Evolutionary conservation across 768 basidiomycete species (phyloP).

Genomic region (Suillus subalutaceus): DNA sequence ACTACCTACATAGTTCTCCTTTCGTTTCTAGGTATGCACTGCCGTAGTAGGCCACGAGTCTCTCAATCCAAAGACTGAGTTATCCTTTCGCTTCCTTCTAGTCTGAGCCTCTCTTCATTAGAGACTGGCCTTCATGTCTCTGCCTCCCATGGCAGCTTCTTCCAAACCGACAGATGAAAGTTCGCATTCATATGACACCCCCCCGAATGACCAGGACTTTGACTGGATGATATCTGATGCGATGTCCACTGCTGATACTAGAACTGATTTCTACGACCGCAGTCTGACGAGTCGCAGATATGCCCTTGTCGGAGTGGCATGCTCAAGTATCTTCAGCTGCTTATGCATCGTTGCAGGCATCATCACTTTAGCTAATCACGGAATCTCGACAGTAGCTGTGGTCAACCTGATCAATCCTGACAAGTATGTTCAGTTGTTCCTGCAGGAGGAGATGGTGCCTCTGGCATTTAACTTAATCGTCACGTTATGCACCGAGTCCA

Average conservation of each 20-base stretch:
- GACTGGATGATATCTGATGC: not conserved
- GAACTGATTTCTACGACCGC: not conserved
- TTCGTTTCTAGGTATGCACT: no score
- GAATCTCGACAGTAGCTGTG: not conserved
- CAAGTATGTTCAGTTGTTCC: no score
- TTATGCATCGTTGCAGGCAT: not conserved
- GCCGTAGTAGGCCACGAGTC: no score
- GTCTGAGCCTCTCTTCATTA: no score
- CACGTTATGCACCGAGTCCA: slow-evolving; percentile 32
- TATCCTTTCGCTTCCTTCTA: no score
- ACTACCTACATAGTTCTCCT: no score
- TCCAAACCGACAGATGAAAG: not conserved
- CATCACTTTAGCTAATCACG: not conserved
- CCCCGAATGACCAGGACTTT: not conserved
- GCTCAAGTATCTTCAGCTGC: not conserved
- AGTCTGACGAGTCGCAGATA: not conserved
- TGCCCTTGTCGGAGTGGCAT: not conserved
- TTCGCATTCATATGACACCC: not conserved
- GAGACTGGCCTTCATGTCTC: not conserved
- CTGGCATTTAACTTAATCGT: slow-evolving; percentile 30
- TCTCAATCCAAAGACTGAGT: no score
- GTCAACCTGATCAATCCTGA: no score
- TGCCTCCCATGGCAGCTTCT: not conserved
- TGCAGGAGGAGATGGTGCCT: slow-evolving; percentile 23
- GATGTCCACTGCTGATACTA: not conserved